phyloP scores from a whole-genome alignment of 2,329 filamentous ascomycete species.

The Trichoderma semiorbis region DNA sequence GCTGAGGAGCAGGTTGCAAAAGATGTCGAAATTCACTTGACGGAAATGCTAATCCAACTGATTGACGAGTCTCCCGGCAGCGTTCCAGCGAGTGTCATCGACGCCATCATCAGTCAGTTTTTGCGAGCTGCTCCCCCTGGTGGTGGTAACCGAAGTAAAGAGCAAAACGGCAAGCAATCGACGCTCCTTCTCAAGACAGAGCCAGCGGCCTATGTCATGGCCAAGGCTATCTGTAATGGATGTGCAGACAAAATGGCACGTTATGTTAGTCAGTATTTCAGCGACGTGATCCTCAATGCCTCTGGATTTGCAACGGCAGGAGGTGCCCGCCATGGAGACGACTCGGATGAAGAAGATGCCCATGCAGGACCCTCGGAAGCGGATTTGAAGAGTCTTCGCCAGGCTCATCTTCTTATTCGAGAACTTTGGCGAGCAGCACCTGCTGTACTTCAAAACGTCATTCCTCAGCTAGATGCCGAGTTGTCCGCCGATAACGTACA shows the following conservation, averaged over 20 bases:
- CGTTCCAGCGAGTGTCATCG: constrained; percentile 77
- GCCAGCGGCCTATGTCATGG: constrained; percentile 92
- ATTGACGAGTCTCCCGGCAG: constrained; percentile 76
- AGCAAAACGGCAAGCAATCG: constrained; percentile 71
- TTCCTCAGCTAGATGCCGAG: constrained; percentile 91
- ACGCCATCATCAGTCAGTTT: constrained; percentile 94
- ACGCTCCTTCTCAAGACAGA: constrained; percentile 84
- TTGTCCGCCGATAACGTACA: constrained; percentile 85
- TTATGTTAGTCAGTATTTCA: constrained; percentile 94
- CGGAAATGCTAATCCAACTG: constrained; percentile 74
- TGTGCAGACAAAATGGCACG: constrained; percentile 93
- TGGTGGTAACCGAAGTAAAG: constrained; percentile 54
- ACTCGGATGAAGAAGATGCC: constrained; percentile 61
- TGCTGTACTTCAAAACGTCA: constrained; percentile 83
- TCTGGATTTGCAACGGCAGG: constrained; percentile 56
- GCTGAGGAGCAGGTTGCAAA: constrained; percentile 82
- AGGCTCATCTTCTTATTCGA: constrained; percentile 83
- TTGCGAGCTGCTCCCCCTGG: constrained; percentile 76
- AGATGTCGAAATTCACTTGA: constrained; percentile 92
- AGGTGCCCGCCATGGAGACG: constrained; percentile 59
- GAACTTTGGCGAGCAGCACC: constrained; percentile 94
- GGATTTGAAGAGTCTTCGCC: constrained; percentile 81
- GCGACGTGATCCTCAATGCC: constrained; percentile 90
- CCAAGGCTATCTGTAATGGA: constrained; percentile 85
- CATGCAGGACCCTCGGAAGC: constrained; percentile 68